phyloP scores from a whole-genome alignment of 2,329 filamentous ascomycete genomes.

The Didymella arachidicola region DNA sequence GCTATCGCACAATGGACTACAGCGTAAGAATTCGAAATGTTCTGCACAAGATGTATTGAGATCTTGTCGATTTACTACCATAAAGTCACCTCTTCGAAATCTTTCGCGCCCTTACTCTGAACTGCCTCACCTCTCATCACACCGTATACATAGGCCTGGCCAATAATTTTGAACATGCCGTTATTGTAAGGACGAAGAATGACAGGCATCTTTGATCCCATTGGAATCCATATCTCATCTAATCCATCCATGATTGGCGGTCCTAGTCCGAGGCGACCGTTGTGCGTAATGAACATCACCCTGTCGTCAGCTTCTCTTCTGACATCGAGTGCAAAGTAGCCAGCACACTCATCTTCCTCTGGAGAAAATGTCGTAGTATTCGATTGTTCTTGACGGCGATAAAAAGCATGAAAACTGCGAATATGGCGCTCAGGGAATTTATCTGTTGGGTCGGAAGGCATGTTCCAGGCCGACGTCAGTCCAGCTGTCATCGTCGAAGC shows the following conservation, averaged over 20 bases:
- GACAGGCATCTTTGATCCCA: conserved; percentile 22
- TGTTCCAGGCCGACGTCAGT: neutral
- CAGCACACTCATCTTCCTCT: neutral
- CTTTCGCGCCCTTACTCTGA: neutral
- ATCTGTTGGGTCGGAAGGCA: neutral
- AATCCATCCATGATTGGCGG: conserved; percentile 2
- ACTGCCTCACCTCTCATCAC: conserved; percentile 19
- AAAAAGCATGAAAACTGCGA: neutral
- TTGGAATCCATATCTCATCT: conserved; percentile 23
- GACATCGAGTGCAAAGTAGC: neutral
- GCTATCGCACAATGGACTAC: too few species aligned
- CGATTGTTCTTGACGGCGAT: neutral
- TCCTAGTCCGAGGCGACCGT: conserved; percentile 23
- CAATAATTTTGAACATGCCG: conserved; percentile 12
- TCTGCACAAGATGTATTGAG: too few species aligned
- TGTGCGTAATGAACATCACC: conserved; percentile 1
- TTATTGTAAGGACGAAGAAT: conserved; percentile 11
- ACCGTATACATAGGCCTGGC: conserved; percentile 22
- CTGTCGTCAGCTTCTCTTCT: neutral
- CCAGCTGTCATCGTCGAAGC: conserved; percentile 4
- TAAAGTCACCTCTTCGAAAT: neutral
- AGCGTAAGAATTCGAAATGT: too few species aligned
- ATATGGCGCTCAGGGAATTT: neutral
- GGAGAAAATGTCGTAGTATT: neutral
- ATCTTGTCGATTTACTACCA: neutral